Conservation (phyloP, 2,329 filamentous ascomycete genomes). For the Ceratocystis alfenasii region DNA sequence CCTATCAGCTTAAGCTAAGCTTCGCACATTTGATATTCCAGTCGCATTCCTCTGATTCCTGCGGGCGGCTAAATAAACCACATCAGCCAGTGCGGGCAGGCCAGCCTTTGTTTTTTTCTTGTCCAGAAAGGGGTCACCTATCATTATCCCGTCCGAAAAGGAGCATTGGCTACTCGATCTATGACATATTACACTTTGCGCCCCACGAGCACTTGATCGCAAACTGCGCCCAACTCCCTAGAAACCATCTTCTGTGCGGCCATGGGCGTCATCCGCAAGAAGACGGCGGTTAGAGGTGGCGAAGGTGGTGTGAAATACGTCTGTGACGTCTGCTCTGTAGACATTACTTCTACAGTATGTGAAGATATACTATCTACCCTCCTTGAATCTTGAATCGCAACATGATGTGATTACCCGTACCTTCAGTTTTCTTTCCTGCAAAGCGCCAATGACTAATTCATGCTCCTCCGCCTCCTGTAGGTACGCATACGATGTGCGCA, state of each 20-base stretch:
- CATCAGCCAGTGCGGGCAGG: not conserved
- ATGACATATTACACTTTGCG: not conserved
- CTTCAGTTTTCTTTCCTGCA: not conserved
- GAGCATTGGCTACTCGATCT: not conserved
- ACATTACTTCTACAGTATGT: slow-evolving; percentile 90
- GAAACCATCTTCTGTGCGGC: not conserved
- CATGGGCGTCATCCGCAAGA: slow-evolving; percentile 96
- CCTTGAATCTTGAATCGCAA: not conserved
- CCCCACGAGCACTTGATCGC: not conserved
- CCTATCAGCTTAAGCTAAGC: not conserved
- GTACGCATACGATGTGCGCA: slow-evolving; percentile 90
- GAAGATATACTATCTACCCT: slow-evolving; percentile 17
- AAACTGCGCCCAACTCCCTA: not conserved
- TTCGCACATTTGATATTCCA: slow-evolving; percentile 4
- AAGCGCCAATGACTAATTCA: not conserved
- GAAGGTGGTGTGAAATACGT: slow-evolving; percentile 91
- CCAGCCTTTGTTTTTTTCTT: too few species aligned
- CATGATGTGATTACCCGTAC: not conserved
- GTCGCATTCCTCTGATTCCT: not conserved
- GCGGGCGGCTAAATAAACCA: not conserved
- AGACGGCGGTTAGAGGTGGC: slow-evolving; percentile 71
- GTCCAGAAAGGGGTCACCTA: too few species aligned
- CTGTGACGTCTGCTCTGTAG: slow-evolving; percentile 90
- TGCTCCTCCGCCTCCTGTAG: slow-evolving; percentile 34
- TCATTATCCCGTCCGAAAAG: not conserved